Conservation (phyloP, 257 asterid genomes). For the Penstemon davidsonii region DNA sequence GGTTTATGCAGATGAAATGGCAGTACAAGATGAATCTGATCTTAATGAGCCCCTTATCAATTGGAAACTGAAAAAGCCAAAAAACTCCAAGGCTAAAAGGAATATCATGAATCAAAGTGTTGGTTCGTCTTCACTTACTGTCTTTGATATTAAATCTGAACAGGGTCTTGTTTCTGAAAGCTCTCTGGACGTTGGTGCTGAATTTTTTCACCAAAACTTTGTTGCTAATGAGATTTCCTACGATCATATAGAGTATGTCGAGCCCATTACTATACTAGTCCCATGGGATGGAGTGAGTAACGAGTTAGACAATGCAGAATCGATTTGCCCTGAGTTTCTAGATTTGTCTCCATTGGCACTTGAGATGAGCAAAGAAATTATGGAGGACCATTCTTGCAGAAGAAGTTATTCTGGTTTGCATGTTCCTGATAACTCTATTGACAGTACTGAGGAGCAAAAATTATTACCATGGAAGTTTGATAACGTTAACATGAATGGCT, state of each 20-base stretch:
- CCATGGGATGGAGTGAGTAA: slow-evolving; percentile 31
- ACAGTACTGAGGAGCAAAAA: slow-evolving; percentile 32
- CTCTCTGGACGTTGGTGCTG: slow-evolving; percentile 28
- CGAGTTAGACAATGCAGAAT: slow-evolving; percentile 32
- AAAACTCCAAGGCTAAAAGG: slow-evolving; percentile 46
- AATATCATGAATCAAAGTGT: slow-evolving; percentile 29
- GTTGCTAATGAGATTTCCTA: no score
- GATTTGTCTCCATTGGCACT: slow-evolving; percentile 37
- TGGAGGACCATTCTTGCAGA: slow-evolving; percentile 24
- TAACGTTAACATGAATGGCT: slow-evolving; percentile 29
- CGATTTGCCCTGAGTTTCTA: slow-evolving; percentile 26
- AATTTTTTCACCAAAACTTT: slow-evolving; percentile 8
- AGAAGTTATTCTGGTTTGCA: slow-evolving; percentile 31
- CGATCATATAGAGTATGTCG: slow-evolving; percentile 44
- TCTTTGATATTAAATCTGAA: slow-evolving; percentile 33
- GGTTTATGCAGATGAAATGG: slow-evolving; percentile 27
- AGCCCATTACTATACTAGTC: slow-evolving; percentile 28
- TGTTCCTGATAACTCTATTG: slow-evolving; percentile 32
- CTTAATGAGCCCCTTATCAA: slow-evolving; percentile 55
- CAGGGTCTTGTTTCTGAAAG: slow-evolving; percentile 35
- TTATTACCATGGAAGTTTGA: slow-evolving; percentile 24
- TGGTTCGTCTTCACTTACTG: slow-evolving; percentile 29
- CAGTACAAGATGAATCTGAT: slow-evolving; percentile 54
- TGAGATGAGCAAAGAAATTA: slow-evolving; percentile 24
- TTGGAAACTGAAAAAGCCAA: slow-evolving; percentile 45